phyloP scores from a whole-genome alignment of 1,284 basidiomycete genomes.

The Albatrellus sp. region DNA sequence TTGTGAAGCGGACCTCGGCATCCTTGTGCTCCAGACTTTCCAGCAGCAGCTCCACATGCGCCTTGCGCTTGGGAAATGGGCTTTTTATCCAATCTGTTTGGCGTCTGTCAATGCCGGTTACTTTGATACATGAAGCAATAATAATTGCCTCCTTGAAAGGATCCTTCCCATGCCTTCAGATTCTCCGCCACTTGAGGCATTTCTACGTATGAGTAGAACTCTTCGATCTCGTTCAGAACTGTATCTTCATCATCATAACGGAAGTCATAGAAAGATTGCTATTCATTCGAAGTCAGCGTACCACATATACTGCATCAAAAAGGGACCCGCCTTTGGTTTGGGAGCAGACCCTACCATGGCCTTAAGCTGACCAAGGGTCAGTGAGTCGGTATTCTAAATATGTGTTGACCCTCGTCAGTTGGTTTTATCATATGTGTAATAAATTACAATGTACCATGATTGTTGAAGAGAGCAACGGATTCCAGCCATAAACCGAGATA shows the following conservation, averaged over 20 bases:
- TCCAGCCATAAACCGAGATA: too few relatives aligned
- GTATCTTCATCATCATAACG: conserved; percentile 92
- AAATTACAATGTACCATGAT: conserved; percentile 5
- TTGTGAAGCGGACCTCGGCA: conserved; percentile 73
- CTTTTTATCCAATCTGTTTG: conserved; percentile 69
- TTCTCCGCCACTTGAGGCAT: conserved; percentile 87
- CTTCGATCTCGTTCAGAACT: conserved; percentile 91
- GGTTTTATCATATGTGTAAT: conserved; percentile 11
- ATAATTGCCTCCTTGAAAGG: conserved; percentile 58
- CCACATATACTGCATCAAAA: not conserved
- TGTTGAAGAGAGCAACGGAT: not conserved
- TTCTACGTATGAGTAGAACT: conserved; percentile 98
- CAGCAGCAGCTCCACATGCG: conserved; percentile 69
- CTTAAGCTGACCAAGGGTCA: conserved; percentile 74
- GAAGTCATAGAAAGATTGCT: conserved; percentile 84
- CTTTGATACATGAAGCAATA: not conserved
- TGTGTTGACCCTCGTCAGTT: conserved; percentile 11
- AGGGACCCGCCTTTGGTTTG: conserved; percentile 56
- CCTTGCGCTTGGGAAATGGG: conserved; percentile 44
- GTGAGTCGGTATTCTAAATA: conserved; percentile 37
- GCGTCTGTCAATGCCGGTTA: not conserved
- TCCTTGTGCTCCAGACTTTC: conserved; percentile 81
- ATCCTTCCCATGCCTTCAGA: conserved; percentile 75
- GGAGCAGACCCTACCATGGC: conserved; percentile 57
- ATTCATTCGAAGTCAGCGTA: conserved; percentile 14